A percentile compares a stretch with the other conserved stretches of the same genome.
Evolutionary conservation across 169 alveolate species (phyloP).

Genomic region (Toxoplasma gondii): DNA sequence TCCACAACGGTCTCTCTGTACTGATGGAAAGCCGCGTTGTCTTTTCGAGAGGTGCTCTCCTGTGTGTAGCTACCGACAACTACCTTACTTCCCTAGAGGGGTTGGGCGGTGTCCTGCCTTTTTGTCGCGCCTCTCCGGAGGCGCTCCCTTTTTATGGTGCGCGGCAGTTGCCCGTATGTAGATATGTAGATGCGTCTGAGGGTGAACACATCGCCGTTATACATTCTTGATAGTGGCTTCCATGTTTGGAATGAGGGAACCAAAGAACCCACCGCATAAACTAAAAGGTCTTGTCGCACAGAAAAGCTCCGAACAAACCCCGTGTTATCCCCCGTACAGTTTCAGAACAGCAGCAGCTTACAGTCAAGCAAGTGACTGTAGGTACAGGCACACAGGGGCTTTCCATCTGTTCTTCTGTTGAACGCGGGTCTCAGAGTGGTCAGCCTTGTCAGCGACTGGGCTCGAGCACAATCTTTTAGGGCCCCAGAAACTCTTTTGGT

Average conservation of each 20-base stretch:
- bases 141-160: neutral
- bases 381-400: too few relatives aligned
- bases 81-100: neutral
- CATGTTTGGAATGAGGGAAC: neutral
- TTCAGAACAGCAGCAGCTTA: neutral
- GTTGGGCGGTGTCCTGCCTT: neutral
- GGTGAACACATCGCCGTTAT: neutral
- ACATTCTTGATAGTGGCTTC: neutral
- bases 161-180: slow-evolving; percentile 16
- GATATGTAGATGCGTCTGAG: neutral
- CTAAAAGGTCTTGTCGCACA: neutral
- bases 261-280: neutral
- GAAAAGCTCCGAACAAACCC: neutral
- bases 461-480: too few relatives aligned
- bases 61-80: neutral
- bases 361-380: too few relatives aligned
- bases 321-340: neutral
- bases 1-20: neutral
- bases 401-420: too few relatives aligned
- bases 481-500: too few relatives aligned
- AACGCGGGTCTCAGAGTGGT: too few relatives aligned
- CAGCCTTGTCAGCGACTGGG: too few relatives aligned
- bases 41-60: neutral
- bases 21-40: neutral
- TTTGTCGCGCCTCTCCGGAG: neutral